These are phyloP conservation scores for Aspergillus sp. DNA, from an alignment of 2,329 filamentous ascomycete genomes.

Conservation along the genomic window DNA sequence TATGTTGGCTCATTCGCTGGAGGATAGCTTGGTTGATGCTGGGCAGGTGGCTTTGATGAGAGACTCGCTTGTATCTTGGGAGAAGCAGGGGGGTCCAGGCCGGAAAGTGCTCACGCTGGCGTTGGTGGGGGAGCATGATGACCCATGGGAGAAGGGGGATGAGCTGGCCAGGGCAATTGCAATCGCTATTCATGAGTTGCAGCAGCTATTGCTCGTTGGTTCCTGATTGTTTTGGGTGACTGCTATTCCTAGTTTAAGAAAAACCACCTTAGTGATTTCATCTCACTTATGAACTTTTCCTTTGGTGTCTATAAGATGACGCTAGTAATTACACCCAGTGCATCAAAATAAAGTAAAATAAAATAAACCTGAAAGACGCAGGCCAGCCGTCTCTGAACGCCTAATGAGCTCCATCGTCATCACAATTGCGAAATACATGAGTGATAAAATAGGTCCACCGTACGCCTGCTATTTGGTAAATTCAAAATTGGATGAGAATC, in stretches of 20 bases:
- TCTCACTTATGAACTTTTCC: no score
- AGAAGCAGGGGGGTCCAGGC: constrained; percentile 28
- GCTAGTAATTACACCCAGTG: no score
- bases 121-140: constrained; percentile 34
- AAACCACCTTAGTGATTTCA: no score
- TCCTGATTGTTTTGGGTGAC: no score
- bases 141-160: constrained; percentile 34
- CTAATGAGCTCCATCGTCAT: constrained; percentile 14
- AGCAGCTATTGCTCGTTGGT: not conserved
- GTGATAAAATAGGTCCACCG: constrained; percentile 15
- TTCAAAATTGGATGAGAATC: not conserved
- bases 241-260: no score
- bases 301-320: no score
- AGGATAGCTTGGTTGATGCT: constrained; percentile 35
- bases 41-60: constrained; percentile 38
- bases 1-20: constrained; percentile 34
- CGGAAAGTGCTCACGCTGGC: constrained; percentile 32
- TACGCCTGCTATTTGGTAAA: constrained; percentile 18
- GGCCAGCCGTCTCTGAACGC: constrained; percentile 19
- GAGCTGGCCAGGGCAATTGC: constrained; percentile 33
- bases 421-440: constrained; percentile 23
- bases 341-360: no score
- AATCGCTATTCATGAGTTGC: constrained; percentile 22
- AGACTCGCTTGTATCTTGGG: constrained; percentile 44
- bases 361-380: constrained; percentile 2